Percentiles rank a stretch among this genome's conserved stretches.
Conservation (phyloP, 441 rosid genomes). For the Jatropha podagrica region DNA sequence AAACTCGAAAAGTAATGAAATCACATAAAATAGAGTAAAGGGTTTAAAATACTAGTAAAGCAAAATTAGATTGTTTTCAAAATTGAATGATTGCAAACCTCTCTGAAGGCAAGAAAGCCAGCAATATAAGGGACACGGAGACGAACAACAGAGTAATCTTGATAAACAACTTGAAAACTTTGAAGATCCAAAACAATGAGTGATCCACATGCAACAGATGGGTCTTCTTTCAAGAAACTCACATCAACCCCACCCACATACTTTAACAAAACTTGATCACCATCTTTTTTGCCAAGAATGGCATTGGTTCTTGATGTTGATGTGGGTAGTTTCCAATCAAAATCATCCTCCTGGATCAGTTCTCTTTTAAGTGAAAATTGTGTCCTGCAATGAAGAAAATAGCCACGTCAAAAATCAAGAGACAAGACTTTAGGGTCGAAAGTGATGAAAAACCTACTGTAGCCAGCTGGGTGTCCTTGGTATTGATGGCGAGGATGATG, state of each 20-base stretch:
- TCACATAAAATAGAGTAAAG: background rate
- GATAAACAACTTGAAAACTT: constrained; percentile 45
- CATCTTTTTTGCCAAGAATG: background rate
- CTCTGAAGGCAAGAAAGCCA: constrained; percentile 89
- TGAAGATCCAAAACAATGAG: constrained; percentile 66
- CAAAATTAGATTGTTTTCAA: background rate
- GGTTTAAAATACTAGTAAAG: background rate
- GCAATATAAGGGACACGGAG: constrained; percentile 72
- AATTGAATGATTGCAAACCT: constrained; percentile 37
- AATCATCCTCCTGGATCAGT: constrained; percentile 58
- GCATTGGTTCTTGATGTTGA: background rate
- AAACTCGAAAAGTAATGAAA: background rate
- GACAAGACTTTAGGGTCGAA: background rate
- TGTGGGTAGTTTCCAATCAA: constrained; percentile 51
- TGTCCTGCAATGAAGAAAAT: constrained; percentile 33
- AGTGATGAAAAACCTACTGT: background rate
- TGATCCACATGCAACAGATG: constrained; percentile 68
- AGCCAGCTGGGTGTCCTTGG: constrained; percentile 17
- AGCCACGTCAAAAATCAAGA: constrained; percentile 1
- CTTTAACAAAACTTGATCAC: constrained; percentile 34
- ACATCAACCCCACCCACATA: constrained; percentile 88
- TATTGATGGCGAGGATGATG: background rate
- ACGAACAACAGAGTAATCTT: constrained; percentile 45
- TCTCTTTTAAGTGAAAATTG: constrained; percentile 53
- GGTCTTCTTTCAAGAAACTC: constrained; percentile 72